A percentile compares a stretch with the other conserved stretches of the same genome.
phyloP scores from a whole-genome alignment of 805 yeast species.

The Pichia deserticola region DNA sequence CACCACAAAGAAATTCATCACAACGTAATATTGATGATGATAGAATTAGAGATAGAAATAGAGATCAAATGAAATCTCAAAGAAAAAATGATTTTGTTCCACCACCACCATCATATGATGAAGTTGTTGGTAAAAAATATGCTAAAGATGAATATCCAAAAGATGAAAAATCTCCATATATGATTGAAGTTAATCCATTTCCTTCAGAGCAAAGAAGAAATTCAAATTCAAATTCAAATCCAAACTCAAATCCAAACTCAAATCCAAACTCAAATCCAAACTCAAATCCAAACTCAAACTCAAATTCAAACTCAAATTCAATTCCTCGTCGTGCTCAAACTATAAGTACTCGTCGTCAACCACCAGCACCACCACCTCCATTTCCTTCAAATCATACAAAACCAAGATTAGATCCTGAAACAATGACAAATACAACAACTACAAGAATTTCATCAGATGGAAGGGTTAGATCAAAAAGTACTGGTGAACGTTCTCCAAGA shows the following conservation, averaged over 20 bases:
- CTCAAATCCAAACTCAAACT: not conserved
- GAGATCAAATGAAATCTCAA: not conserved
- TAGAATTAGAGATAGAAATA: no score
- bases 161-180: conserved; percentile 11
- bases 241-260: no score
- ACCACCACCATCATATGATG: conserved; percentile 73
- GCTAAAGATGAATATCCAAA: conserved; percentile 40
- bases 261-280: not conserved
- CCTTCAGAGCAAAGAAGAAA: conserved; percentile 9
- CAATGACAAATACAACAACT: conserved; percentile 18
- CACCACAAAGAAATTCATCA: not conserved
- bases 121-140: conserved; percentile 48
- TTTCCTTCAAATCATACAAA: conserved; percentile 5
- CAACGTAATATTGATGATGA: not conserved
- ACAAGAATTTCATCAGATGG: conserved; percentile 25
- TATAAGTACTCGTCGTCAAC: conserved; percentile 9
- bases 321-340: conserved; percentile 13
- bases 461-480: conserved; percentile 26
- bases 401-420: conserved; percentile 10
- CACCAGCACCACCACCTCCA: conserved; percentile 13
- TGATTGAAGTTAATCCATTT: conserved; percentile 16
- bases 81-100: conserved; percentile 29
- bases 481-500: conserved; percentile 17
- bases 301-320: not conserved
- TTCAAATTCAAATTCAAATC: not conserved